Base-by-base conservation (phyloP, 148 eudicot genomes). In the Fagopyrum esculentum region DNA sequence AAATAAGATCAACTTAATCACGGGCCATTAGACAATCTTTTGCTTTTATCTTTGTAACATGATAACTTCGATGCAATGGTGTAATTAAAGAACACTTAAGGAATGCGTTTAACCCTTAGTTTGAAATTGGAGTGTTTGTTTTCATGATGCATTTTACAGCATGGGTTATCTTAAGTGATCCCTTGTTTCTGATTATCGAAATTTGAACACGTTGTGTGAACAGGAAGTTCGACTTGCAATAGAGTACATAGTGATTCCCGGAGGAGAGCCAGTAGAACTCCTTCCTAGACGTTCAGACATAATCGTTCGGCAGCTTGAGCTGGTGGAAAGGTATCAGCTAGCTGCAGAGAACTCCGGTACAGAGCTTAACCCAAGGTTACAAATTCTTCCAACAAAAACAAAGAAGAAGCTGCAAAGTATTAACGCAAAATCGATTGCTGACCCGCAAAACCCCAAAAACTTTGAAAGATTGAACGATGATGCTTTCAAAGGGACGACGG, bases 221-320 rank as follows among this genome's bases (percentile, higher is more conserved):
- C 74, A 95, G 99, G 99, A 95, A 86, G 99, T 92, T 45, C 86
- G 97, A 44, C 86, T 92, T 71, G 99, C 99, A 22, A 92, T 95
- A 15, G 97, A 95, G 84, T 95, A 95, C 76, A 95, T 95, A 40
- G 99, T 95, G 56, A 92, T 95, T 75, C 99, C 99, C 2, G 96
- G 99, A 11, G 96, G 96, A 7, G 99, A 95, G 79, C 87, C 99
- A 3, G 99, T 95, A 40, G 98, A 92, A 71, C 97, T 92, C 84
- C 97, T 95, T 61, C 99, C 99, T 22, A 88, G 97, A 59, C 88
- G 92, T 16, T 90, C 99, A 10, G 99, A 90, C 61, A 95, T 92
- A 74, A 80, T 90, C 73, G 99, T 97, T 48, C 86, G 87, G 48
- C 99, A 95, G 78, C 94, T 95, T 30, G 87, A 95, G 87, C 91